phyloP scores from a whole-genome alignment of 2,329 filamentous ascomycete genomes.

The Talaromyces piceae region DNA sequence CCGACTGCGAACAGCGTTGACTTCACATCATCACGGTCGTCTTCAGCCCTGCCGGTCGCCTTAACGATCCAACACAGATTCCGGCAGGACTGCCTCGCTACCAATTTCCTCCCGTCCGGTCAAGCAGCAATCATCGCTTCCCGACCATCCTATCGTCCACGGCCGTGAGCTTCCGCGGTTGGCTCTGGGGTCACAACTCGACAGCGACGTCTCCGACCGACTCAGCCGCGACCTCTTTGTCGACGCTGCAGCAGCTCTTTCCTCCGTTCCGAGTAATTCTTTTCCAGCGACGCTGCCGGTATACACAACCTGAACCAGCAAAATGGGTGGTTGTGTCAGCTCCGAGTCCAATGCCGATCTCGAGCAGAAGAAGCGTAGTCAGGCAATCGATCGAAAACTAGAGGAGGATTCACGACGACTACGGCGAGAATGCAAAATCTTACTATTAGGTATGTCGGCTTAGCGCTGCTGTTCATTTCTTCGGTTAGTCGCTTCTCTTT shows the following conservation, averaged over 20 bases:
- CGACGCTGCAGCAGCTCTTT: background rate
- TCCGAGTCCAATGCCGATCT: conserved; percentile 69
- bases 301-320: conserved; percentile 10
- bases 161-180: background rate
- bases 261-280: background rate
- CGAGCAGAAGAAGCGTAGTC: conserved; percentile 92
- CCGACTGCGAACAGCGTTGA: background rate
- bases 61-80: background rate
- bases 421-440: conserved; percentile 97
- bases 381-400: conserved; percentile 86
- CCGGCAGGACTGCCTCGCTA: background rate
- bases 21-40: background rate
- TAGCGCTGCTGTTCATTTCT: conserved; percentile 1
- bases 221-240: background rate
- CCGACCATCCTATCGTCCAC: background rate
- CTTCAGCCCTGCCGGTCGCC: background rate
- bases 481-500: background rate
- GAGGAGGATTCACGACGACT: conserved; percentile 91
- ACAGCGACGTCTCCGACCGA: background rate
- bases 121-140: background rate
- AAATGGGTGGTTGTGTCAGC: conserved; percentile 92
- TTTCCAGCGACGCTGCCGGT: background rate
- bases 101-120: background rate
- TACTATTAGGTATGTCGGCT: conserved; percentile 69
- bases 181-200: background rate